These are phyloP conservation scores for Suillus americanus DNA, from an alignment of 768 basidiomycete species.

Conservation along the genomic window DNA sequence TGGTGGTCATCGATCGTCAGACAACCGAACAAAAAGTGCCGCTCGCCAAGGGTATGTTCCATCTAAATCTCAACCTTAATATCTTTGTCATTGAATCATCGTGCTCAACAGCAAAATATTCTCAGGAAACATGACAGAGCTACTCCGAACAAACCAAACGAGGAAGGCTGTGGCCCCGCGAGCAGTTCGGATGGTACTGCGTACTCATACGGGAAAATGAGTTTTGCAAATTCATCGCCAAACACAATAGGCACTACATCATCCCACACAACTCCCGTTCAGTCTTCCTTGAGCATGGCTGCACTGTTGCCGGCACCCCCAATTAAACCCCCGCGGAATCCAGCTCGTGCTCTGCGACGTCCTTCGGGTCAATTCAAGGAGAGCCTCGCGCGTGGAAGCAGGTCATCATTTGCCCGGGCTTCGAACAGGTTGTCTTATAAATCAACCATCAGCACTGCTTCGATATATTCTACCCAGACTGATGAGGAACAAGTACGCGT, in stretches of 20 bases:
- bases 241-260: background rate
- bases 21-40: background rate
- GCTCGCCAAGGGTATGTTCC: background rate
- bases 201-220: background rate
- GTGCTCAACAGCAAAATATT: conserved; percentile 1
- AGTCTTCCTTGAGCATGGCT: background rate
- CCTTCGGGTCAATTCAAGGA: background rate
- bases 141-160: background rate
- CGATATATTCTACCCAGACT: conserved; percentile 38
- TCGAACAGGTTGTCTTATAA: conserved; percentile 11
- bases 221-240: background rate
- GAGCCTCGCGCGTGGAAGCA: background rate
- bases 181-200: background rate
- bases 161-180: background rate
- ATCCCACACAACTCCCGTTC: background rate
- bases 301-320: background rate
- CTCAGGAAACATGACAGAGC: background rate
- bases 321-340: background rate
- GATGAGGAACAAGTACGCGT: conserved; percentile 35
- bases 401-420: background rate
- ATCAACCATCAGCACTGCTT: conserved; percentile 34
- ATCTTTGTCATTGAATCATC: background rate
- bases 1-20: conserved; percentile 36
- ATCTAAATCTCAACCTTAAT: background rate
- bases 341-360: background rate